phyloP scores from a whole-genome alignment of 129 eudicot genomes.

The Mikania micrantha region DNA sequence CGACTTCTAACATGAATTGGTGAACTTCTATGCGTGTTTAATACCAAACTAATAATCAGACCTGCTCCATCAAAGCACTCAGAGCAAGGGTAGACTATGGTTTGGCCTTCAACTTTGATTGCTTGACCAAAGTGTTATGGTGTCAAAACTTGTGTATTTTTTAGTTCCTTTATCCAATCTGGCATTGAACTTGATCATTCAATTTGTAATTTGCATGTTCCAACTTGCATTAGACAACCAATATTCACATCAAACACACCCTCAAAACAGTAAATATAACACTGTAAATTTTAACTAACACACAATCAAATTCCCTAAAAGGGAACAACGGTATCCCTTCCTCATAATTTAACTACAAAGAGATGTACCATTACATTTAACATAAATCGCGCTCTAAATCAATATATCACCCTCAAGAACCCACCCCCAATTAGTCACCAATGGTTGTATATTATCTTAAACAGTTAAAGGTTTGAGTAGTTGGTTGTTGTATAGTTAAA shows the following conservation, averaged over 20 bases:
- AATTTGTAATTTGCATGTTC: neutral
- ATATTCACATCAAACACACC: no score
- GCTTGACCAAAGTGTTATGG: neutral
- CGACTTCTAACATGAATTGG: no score
- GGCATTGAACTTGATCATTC: no score
- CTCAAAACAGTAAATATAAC: slow-evolving; percentile 17
- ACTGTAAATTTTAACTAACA: slow-evolving; percentile 16
- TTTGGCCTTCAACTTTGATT: no score
- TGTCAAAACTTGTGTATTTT: neutral
- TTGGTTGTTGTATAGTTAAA: slow-evolving; percentile 26
- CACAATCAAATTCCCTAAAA: slow-evolving; percentile 2
- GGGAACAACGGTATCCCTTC: slow-evolving; percentile 14
- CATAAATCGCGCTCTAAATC: neutral
- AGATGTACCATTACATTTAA: slow-evolving; percentile 5
- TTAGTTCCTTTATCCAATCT: neutral
- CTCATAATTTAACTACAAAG: neutral
- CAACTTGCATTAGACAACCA: neutral
- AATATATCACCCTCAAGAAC: slow-evolving; percentile 27
- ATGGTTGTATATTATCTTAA: slow-evolving; percentile 6
- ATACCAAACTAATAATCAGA: no score
- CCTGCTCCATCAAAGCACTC: no score
- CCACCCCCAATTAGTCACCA: neutral
- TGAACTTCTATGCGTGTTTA: no score
- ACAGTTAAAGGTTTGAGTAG: slow-evolving; percentile 5
- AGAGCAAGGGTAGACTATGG: no score